phyloP scores from a whole-genome alignment of 2,329 filamentous ascomycete species.

The Exutisphaerella laricina region DNA sequence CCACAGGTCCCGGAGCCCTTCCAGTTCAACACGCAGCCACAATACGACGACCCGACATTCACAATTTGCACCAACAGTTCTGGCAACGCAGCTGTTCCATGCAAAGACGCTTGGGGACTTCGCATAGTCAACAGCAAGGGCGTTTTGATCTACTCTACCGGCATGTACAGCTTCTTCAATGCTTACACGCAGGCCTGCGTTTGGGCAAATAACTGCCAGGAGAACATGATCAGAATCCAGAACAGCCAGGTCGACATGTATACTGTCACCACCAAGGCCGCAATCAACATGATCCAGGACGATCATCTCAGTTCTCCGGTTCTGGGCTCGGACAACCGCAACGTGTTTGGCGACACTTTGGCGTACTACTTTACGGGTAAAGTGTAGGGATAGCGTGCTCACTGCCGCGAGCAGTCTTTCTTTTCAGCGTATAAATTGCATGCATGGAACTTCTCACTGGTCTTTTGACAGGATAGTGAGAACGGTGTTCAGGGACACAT shows the following conservation, averaged over 20 bases:
- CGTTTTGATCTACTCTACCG: conserved; percentile 44
- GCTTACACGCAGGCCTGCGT: conserved; percentile 51
- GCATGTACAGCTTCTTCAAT: conserved; percentile 56
- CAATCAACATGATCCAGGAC: conserved; percentile 45
- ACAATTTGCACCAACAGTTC: conserved; percentile 25
- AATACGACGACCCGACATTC: conserved; percentile 43
- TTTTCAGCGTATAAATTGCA: conserved; percentile 7
- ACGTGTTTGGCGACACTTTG: conserved; percentile 46
- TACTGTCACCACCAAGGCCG: conserved; percentile 45
- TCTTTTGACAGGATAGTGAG: not conserved
- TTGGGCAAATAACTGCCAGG: conserved; percentile 45
- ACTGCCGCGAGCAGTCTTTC: not conserved
- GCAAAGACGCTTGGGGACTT: conserved; percentile 44
- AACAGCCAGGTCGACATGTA: conserved; percentile 43
- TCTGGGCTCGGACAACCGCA: conserved; percentile 42
- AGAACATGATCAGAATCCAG: conserved; percentile 45
- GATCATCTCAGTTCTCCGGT: conserved; percentile 33
- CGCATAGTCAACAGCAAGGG: conserved; percentile 35
- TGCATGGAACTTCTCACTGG: not conserved
- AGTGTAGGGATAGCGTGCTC: not conserved
- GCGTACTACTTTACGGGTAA: conserved; percentile 29
- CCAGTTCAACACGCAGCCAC: conserved; percentile 37
- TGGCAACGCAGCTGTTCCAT: conserved; percentile 19
- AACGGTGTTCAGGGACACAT: not conserved
- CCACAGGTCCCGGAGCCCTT: conserved; percentile 55